These are phyloP conservation scores for Septoria petroselini DNA, from an alignment of 2,329 filamentous ascomycete species.

Conservation along the genomic window DNA sequence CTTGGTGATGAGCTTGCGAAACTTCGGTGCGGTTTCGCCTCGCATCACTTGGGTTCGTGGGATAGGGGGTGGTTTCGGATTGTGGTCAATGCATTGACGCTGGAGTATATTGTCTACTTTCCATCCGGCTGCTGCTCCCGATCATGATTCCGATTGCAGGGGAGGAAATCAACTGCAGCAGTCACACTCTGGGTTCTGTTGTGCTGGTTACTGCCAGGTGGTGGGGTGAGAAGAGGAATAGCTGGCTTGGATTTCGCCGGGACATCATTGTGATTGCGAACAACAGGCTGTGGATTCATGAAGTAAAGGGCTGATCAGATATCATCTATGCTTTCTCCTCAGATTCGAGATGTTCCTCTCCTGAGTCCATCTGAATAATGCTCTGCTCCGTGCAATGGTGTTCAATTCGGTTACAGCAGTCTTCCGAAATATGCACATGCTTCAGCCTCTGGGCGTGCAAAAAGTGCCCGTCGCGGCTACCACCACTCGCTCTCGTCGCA, in stretches of 20 bases:
- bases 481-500: not conserved
- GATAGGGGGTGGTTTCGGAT: constrained; percentile 24
- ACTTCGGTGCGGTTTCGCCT: constrained; percentile 15
- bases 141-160: constrained; percentile 28
- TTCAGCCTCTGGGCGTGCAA: too few species aligned
- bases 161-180: constrained; percentile 28
- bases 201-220: constrained; percentile 22
- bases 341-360: too few species aligned
- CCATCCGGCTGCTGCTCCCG: constrained; percentile 29
- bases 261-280: constrained; percentile 26
- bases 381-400: too few species aligned
- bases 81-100: constrained; percentile 28
- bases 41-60: constrained; percentile 26
- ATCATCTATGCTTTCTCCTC: too few species aligned
- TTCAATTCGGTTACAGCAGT: too few species aligned
- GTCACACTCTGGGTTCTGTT: constrained; percentile 28
- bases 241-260: constrained; percentile 26
- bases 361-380: too few species aligned
- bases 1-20: constrained; percentile 21
- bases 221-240: constrained; percentile 25
- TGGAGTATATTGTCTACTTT: constrained; percentile 28
- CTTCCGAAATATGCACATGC: too few species aligned
- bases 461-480: too few species aligned
- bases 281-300: too few species aligned
- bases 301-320: too few species aligned